Percentiles rank a stretch among this genome's conserved stretches.
phyloP scores from a whole-genome alignment of 371 early-diverging fungal genomes.

The Furculomyces boomerangus region DNA sequence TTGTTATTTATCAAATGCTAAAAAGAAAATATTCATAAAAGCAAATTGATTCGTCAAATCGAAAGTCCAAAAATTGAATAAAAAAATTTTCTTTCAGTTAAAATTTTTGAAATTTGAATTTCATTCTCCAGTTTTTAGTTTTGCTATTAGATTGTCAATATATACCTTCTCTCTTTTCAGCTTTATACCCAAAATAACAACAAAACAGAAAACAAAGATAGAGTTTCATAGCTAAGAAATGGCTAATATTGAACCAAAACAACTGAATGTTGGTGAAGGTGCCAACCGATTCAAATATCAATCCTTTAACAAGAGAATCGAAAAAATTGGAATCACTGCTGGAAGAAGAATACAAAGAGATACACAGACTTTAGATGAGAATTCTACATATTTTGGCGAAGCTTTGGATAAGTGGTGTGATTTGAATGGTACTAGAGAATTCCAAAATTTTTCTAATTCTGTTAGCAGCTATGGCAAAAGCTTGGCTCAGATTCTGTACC shows the following conservation, averaged over 20 bases:
- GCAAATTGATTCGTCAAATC: too few relatives aligned
- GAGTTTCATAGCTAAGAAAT: neutral
- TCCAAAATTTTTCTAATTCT: slow-evolving; percentile 42
- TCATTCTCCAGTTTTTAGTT: neutral
- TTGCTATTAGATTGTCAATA: neutral
- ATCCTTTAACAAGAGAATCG: slow-evolving; percentile 61
- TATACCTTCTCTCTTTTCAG: neutral
- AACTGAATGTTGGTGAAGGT: slow-evolving; percentile 47
- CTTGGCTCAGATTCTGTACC: slow-evolving; percentile 69
- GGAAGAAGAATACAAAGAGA: slow-evolving; percentile 31
- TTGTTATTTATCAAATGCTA: neutral
- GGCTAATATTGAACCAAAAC: slow-evolving; percentile 14
- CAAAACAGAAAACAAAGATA: neutral
- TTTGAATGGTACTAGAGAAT: slow-evolving; percentile 67
- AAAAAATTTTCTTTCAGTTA: neutral
- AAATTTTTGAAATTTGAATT: neutral
- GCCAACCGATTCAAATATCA: slow-evolving; percentile 56
- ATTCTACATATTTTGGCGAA: slow-evolving; percentile 70
- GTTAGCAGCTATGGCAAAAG: slow-evolving; percentile 45
- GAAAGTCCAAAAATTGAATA: neutral
- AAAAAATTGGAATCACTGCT: slow-evolving; percentile 60
- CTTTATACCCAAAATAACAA: neutral
- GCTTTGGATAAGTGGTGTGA: slow-evolving; percentile 62
- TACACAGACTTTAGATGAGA: slow-evolving; percentile 10
- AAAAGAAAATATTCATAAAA: too few relatives aligned